A percentile compares a stretch with the other conserved stretches of the same genome.
phyloP scores from a whole-genome alignment of 2,329 filamentous ascomycete species.

The Penicillium sp. region DNA sequence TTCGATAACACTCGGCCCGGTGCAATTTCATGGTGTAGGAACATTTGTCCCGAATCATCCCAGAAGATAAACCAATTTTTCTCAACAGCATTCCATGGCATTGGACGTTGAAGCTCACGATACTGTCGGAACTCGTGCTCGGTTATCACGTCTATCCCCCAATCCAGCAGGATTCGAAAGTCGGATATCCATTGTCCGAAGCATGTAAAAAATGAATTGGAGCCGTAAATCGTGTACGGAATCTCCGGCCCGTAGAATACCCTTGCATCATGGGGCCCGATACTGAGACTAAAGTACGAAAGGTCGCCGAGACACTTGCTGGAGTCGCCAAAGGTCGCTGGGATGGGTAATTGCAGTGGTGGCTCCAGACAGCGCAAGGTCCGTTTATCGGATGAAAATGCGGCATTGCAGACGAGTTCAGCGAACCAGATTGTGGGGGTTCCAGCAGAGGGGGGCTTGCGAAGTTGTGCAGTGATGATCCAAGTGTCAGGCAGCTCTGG shows the following conservation, averaged over 20 bases:
- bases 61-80: slow-evolving; percentile 66
- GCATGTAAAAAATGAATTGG: slow-evolving; percentile 55
- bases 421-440: slow-evolving; percentile 34
- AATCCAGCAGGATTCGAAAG: slow-evolving; percentile 51
- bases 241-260: slow-evolving; percentile 55
- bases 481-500: slow-evolving; percentile 49
- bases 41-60: slow-evolving; percentile 48
- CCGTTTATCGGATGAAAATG: slow-evolving; percentile 41
- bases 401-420: slow-evolving; percentile 53
- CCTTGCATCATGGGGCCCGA: slow-evolving; percentile 59
- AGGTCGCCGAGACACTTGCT: slow-evolving; percentile 49
- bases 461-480: slow-evolving; percentile 53
- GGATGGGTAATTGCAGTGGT: slow-evolving; percentile 48
- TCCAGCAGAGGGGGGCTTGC: slow-evolving; percentile 24
- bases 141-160: slow-evolving; percentile 33
- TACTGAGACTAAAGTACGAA: slow-evolving; percentile 43
- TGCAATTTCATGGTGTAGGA: slow-evolving; percentile 54
- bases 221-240: slow-evolving; percentile 56
- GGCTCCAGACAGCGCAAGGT: slow-evolving; percentile 40
- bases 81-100: slow-evolving; percentile 48
- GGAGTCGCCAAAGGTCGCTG: slow-evolving; percentile 43
- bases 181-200: slow-evolving; percentile 59
- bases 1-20: slow-evolving; percentile 53
- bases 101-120: slow-evolving; percentile 54
- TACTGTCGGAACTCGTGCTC: slow-evolving; percentile 41